Evolutionary conservation across 768 basidiomycete genomes (phyloP).

Genomic region (Suillus americanus): DNA sequence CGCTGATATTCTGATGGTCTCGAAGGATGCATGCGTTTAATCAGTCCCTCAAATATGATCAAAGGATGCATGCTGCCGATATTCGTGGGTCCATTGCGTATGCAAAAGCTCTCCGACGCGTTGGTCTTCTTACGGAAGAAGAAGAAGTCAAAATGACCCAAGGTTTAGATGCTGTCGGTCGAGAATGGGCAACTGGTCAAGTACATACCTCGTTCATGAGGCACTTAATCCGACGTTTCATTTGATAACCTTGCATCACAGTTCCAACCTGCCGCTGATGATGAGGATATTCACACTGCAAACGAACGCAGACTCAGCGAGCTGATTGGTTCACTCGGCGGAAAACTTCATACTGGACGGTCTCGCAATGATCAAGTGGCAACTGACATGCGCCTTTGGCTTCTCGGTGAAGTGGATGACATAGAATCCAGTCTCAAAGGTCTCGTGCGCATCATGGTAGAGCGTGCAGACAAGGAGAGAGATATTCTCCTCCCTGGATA

Average conservation of each 20-base stretch:
- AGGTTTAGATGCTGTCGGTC: slow-evolving; percentile 72
- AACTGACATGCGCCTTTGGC: slow-evolving; percentile 97
- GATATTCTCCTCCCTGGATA: slow-evolving; percentile 92
- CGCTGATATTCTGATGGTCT: slow-evolving; percentile 3
- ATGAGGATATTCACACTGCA: slow-evolving; percentile 99
- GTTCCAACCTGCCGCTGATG: slow-evolving; percentile 81
- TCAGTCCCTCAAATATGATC: slow-evolving; percentile 92
- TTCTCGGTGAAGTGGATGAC: slow-evolving; percentile 72
- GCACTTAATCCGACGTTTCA: background rate
- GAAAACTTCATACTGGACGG: slow-evolving; percentile 96
- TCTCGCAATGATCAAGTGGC: slow-evolving; percentile 98
- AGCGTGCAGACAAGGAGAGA: slow-evolving; percentile 91
- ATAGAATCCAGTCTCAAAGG: slow-evolving; percentile 70
- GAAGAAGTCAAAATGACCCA: slow-evolving; percentile 73
- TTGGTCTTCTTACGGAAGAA: slow-evolving; percentile 75
- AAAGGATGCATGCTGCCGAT: slow-evolving; percentile 90
- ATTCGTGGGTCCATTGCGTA: slow-evolving; percentile 95
- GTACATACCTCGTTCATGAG: slow-evolving; percentile 41
- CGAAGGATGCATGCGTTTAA: slow-evolving; percentile 96
- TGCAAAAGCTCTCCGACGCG: slow-evolving; percentile 79
- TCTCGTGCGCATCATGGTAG: slow-evolving; percentile 85
- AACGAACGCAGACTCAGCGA: slow-evolving; percentile 95
- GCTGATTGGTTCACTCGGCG: slow-evolving; percentile 87
- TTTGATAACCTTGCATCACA: slow-evolving; percentile 27
- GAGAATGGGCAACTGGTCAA: slow-evolving; percentile 82